Evolutionary conservation across 768 basidiomycete genomes (phyloP).

Genomic region (Solioccasus polychromus): DNA sequence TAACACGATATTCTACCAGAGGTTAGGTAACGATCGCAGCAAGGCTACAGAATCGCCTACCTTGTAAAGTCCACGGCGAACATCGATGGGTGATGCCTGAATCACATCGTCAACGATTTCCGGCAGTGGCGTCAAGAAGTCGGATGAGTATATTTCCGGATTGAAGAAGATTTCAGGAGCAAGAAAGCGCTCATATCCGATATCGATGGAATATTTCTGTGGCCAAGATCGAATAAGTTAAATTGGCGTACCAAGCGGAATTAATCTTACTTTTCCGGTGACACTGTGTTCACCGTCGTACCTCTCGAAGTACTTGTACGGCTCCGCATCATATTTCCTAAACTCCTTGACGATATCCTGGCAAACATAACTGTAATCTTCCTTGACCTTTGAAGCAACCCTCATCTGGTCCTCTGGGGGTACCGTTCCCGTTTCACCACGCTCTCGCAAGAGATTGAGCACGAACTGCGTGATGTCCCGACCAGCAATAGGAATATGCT

Average conservation of each 20-base stretch:
- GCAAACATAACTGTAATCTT: constrained; percentile 97
- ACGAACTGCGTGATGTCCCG: constrained; percentile 97
- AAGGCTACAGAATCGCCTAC: constrained; percentile 36
- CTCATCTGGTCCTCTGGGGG: constrained; percentile 94
- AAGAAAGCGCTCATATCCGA: constrained; percentile 98
- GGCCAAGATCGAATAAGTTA: constrained; percentile 6
- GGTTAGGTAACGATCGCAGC: not conserved
- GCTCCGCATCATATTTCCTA: constrained; percentile 95
- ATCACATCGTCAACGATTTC: constrained; percentile 96
- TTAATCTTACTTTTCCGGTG: constrained; percentile 72
- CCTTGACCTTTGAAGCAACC: constrained; percentile 93
- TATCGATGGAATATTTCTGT: constrained; percentile 90
- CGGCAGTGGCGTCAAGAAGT: constrained; percentile 94
- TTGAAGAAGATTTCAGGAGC: constrained; percentile 99
- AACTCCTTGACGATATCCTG: constrained; percentile 99
- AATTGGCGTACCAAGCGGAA: not conserved
- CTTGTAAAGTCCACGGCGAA: constrained; percentile 95
- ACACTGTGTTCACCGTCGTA: constrained; percentile 93
- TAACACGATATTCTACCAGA: constrained; percentile 86
- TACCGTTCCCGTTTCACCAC: constrained; percentile 86
- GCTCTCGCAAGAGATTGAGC: constrained; percentile 91
- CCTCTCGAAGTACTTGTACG: constrained; percentile 90
- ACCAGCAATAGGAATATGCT: constrained; percentile 97
- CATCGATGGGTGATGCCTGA: constrained; percentile 94
- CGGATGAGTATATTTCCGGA: constrained; percentile 96